These are phyloP conservation scores for Candida sphagnicola DNA, from an alignment of 805 yeast species.

Conservation along the genomic window DNA sequence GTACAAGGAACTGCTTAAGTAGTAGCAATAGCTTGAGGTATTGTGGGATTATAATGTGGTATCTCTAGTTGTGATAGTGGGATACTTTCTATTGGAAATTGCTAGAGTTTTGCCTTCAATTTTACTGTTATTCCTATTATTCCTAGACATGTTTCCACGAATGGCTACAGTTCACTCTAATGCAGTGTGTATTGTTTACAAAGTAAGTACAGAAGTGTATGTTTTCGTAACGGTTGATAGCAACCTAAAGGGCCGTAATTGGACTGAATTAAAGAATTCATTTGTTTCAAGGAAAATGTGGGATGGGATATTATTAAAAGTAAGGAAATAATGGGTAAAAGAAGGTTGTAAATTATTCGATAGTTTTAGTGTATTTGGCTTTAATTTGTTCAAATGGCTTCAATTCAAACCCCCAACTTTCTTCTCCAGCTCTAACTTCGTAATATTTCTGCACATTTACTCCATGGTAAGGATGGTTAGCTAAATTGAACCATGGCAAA, in stretches of 20 bases:
- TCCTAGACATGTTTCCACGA: no score
- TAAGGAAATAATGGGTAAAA: no score
- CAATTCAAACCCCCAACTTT: constrained; percentile 51
- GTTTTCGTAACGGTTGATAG: background rate
- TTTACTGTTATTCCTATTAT: no score
- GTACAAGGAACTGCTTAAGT: no score
- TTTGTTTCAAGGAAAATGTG: no score
- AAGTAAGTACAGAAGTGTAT: background rate
- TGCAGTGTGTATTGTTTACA: constrained; percentile 1
- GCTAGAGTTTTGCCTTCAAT: no score
- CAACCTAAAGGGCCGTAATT: background rate
- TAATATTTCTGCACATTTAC: constrained; percentile 61
- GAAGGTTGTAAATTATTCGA: constrained; percentile 13
- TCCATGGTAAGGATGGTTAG: constrained; percentile 79
- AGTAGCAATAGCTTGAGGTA: no score
- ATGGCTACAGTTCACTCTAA: background rate
- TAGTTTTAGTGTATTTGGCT: constrained; percentile 24
- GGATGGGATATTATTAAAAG: no score
- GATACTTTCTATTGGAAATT: no score
- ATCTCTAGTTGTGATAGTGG: no score
- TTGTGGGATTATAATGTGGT: no score
- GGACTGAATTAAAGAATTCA: no score
- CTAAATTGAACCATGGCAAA: constrained; percentile 81
- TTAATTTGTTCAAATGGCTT: constrained; percentile 50
- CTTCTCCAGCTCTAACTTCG: constrained; percentile 56